Base-by-base conservation (phyloP, 176 grass and related monocot genomes). In the Paspalum notatum region DNA sequence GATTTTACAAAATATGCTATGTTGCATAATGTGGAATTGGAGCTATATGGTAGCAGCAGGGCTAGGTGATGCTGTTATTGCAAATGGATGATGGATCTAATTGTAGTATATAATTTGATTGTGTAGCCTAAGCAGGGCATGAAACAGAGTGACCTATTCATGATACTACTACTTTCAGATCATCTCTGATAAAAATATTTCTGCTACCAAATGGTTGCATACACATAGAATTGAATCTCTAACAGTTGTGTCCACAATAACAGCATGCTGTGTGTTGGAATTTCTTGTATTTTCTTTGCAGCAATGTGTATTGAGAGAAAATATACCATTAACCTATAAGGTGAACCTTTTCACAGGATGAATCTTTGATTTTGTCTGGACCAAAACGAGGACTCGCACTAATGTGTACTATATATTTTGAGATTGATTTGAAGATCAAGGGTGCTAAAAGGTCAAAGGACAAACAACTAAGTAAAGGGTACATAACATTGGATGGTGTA, bases 381-480 rank as follows among this genome's bases (percentile, higher is more conserved):
- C 60, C 60, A 38, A 63, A 63, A 32, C 27, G 27, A 38, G 60
- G 60, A 38, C 27, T 63, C 15, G 60, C 60, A 2, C 60, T 63
- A 38, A 7, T 8, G 37, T 16, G 0, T 18, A 16, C 7, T 38
- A 64, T 39, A 37, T 64, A 64, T 64, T 39, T 39, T 18, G 61
- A 64, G 61, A 8, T 64, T 64, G 3, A 64, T 64, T 39, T 64
- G 32, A 64, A 64, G 61, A 64, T 64, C 32, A 64, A 64, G 32
- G 15, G 15, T 64, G 27, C 4, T 39, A 15, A 2, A 64, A 37
- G 7, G 15, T 15, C 4, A 2, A 64, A 39, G 61, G 9, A 62
- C 61, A 39, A 64, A 14, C 15, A 65, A 41, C 16, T 65, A 10
- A 65, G 62, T 41, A 65, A 65, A 41, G 62, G 32, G 18, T 8